Evolutionary conservation across 2,329 filamentous ascomycete species (phyloP), one percentile per base, ranked within the genome.

Genomic region (Xylaria sp.): DNA sequence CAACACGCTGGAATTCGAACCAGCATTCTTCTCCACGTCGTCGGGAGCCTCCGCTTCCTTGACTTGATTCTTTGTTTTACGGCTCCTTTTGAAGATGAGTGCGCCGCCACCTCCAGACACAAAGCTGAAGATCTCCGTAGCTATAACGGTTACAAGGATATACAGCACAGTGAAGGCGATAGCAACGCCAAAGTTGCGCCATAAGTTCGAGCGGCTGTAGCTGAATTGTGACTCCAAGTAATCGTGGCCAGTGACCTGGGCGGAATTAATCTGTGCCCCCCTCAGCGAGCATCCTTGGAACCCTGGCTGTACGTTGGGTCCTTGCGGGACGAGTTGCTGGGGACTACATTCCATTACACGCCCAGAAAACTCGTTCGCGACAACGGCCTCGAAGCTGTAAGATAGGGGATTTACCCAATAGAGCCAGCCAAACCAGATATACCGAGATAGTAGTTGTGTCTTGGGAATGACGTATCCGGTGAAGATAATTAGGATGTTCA

Each of bases 171-270:
- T 86, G 71, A 93, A 96, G 0, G 90, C 92, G 71, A 94, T 88
- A 1, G 96, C 79, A 3, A 94, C 89, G 36, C 90, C 92, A 73
- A 92, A 93, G 76, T 95, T 94, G 3, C 92, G 88, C 90, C 90
- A 92, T 7, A 90, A 79, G 71, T 92, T 85, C 0, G 80, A 78
- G 1, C 84, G 79, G 4, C 79, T 81, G 74, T 92, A 92, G 1
- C 80, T 76, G 69, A 86, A 90, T 3, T 77, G 81, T 9, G 78
- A 77, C 25, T 72, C 71, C 53, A 92, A 80, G 58, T 89, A 92
- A 0, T 78, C 79, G 15, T 84, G 81, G 0, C 90, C 90, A 0
- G 79, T 73, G 5, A 92, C 86, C 1, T 74, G 73, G 0, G 73
- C 69, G 5, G 78, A 77, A 17, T 87, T 88, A 3, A 82, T 78